Conservation (phyloP, 495 filamentous ascomycete species). For the Haplographium delicatum region DNA sequence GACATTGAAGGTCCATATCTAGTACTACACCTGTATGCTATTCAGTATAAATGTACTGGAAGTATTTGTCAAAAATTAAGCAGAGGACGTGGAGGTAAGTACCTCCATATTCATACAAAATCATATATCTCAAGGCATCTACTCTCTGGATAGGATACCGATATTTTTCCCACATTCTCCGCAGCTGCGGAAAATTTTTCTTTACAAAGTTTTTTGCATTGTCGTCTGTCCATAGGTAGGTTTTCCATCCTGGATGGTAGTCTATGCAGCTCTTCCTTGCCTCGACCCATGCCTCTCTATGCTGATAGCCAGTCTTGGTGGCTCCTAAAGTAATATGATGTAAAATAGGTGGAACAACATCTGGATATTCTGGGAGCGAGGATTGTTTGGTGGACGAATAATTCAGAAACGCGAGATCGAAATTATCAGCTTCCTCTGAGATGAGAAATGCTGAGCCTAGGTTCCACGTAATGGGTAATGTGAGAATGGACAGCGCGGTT, state of each 20-base stretch:
- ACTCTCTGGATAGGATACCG: conserved; percentile 32
- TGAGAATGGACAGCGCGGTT: conserved; percentile 26
- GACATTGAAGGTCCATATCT: conserved; percentile 40
- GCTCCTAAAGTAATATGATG: conserved; percentile 35
- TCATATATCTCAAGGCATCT: conserved; percentile 35
- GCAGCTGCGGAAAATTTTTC: conserved; percentile 28
- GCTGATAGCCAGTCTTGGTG: conserved; percentile 9
- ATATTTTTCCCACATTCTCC: conserved; percentile 21
- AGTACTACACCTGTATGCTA: conserved; percentile 27
- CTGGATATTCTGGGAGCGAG: conserved; percentile 25
- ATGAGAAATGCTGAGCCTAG: conserved; percentile 26
- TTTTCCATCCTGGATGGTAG: conserved; percentile 34
- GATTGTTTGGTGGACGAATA: conserved; percentile 29
- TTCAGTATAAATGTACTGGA: background rate
- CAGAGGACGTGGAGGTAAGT: background rate
- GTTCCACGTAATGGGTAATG: conserved; percentile 29
- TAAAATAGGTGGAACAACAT: conserved; percentile 32
- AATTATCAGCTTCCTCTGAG: conserved; percentile 27
- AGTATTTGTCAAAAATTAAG: background rate
- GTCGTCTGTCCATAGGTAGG: conserved; percentile 34
- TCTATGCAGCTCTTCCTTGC: conserved; percentile 33
- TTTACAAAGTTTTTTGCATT: conserved; percentile 27
- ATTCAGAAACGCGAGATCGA: conserved; percentile 37
- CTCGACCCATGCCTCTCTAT: conserved; percentile 26
- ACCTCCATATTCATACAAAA: conserved; percentile 33